phyloP scores from a whole-genome alignment of 2,329 filamentous ascomycete species.

The Aaosphaeria pasadenensis region DNA sequence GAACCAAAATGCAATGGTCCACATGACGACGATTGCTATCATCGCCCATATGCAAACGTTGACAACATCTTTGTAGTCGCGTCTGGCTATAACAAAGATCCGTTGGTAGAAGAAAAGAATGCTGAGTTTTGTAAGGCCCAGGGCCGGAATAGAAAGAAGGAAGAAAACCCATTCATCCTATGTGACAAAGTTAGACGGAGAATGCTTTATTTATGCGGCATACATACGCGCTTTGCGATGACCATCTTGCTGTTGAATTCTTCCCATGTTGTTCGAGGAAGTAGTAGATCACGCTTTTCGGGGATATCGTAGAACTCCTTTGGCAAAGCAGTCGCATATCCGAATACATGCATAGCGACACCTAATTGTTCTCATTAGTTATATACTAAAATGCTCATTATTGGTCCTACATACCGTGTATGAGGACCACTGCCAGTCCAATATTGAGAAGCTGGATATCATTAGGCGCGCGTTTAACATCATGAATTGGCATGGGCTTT shows the following conservation, averaged over 20 bases:
- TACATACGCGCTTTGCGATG: not conserved
- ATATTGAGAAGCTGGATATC: not conserved
- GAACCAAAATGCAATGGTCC: not conserved
- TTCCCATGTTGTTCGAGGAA: not conserved
- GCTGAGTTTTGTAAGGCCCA: not conserved
- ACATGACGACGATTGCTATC: not conserved
- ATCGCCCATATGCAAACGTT: not conserved
- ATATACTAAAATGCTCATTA: not conserved
- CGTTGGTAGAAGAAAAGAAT: not conserved
- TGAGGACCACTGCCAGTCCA: not conserved
- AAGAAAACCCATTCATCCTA: not conserved
- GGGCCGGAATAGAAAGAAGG: not conserved
- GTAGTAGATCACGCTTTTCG: not conserved
- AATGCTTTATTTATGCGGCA: not conserved
- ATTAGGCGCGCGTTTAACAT: not conserved
- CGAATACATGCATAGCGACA: not conserved
- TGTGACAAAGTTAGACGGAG: not conserved
- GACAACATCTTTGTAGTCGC: not conserved
- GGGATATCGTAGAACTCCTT: not conserved
- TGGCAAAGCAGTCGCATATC: slow-evolving; percentile 12
- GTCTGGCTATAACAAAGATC: not conserved
- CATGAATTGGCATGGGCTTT: not conserved
- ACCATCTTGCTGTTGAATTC: not conserved
- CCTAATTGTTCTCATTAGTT: not conserved
- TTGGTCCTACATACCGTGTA: not conserved